Evolutionary conservation across 176 grass and related monocot genomes (phyloP).

Genomic region (Coix lacrymajobi): DNA sequence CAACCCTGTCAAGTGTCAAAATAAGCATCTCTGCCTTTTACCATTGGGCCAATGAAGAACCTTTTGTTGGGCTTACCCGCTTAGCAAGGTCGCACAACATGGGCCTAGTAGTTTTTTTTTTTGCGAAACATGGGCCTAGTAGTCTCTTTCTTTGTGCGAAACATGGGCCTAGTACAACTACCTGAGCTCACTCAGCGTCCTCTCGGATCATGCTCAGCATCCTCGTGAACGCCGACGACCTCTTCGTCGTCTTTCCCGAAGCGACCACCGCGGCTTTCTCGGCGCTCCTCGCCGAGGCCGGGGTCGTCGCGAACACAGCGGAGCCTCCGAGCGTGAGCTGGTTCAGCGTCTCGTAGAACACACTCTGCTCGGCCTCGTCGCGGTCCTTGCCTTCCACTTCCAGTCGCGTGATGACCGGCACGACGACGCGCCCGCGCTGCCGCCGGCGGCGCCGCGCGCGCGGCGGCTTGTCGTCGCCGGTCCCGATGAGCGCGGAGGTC

Average conservation of each 20-base stretch:
- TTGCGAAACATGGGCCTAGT: too few species aligned
- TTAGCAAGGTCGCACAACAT: too few species aligned
- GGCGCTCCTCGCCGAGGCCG: background rate
- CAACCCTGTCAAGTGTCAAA: background rate
- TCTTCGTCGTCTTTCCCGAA: background rate
- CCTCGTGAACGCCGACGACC: background rate
- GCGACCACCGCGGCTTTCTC: background rate
- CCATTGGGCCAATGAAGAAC: background rate
- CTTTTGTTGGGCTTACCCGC: too few species aligned
- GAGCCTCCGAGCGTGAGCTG: background rate
- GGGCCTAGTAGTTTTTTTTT: too few species aligned
- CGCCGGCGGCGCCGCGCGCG: background rate
- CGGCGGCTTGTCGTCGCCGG: background rate
- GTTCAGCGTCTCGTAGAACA: conserved; percentile 2
- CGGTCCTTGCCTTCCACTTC: background rate
- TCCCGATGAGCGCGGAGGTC: conserved; percentile 17
- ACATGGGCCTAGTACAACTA: too few species aligned
- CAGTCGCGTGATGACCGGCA: background rate
- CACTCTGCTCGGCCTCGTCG: background rate
- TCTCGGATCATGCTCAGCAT: background rate
- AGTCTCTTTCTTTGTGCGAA: too few species aligned
- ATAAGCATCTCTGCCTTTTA: background rate
- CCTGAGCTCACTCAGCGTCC: background rate
- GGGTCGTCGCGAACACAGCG: background rate
- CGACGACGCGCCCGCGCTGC: background rate